These are phyloP conservation scores for Plasmodium adleri DNA, from an alignment of 169 alveolate genomes.

Conservation along the genomic window DNA sequence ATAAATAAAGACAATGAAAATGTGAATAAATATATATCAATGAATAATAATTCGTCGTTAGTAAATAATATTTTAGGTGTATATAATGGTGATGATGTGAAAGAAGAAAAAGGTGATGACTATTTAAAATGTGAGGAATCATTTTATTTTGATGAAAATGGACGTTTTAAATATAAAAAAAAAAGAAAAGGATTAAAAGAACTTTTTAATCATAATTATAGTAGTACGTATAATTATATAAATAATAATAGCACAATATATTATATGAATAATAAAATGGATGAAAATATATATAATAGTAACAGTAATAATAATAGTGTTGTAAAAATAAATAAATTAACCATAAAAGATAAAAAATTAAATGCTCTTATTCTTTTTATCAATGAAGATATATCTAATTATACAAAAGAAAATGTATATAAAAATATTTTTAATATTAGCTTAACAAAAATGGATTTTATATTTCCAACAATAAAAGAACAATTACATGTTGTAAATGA, in stretches of 20 bases:
- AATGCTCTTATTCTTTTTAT: slow-evolving; percentile 50
- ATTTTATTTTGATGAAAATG: slow-evolving; percentile 47
- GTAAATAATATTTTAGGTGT: not conserved
- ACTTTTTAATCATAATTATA: slow-evolving; percentile 28
- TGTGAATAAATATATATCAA: not conserved
- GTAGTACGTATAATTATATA: slow-evolving; percentile 40
- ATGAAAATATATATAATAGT: no score
- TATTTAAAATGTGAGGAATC: not conserved
- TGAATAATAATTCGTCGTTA: not conserved
- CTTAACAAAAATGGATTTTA: slow-evolving; percentile 54
- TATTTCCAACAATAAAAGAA: slow-evolving; percentile 59
- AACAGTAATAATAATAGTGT: not conserved
- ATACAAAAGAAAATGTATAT: slow-evolving; percentile 31
- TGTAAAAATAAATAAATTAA: slow-evolving; percentile 12
- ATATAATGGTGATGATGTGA: no score
- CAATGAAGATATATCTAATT: slow-evolving; percentile 23
- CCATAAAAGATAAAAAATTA: slow-evolving; percentile 35
- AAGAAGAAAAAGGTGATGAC: not conserved
- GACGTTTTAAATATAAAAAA: slow-evolving; percentile 31
- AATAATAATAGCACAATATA: slow-evolving; percentile 11
- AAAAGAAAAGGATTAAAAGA: slow-evolving; percentile 4
- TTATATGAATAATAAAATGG: slow-evolving; percentile 8
- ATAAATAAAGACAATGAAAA: not conserved
- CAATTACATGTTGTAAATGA: slow-evolving; percentile 21
- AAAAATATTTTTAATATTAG: slow-evolving; percentile 46